These are phyloP conservation scores for Fraxinus sp. DNA, from an alignment of 305 asterid species.

Conservation along the genomic window DNA sequence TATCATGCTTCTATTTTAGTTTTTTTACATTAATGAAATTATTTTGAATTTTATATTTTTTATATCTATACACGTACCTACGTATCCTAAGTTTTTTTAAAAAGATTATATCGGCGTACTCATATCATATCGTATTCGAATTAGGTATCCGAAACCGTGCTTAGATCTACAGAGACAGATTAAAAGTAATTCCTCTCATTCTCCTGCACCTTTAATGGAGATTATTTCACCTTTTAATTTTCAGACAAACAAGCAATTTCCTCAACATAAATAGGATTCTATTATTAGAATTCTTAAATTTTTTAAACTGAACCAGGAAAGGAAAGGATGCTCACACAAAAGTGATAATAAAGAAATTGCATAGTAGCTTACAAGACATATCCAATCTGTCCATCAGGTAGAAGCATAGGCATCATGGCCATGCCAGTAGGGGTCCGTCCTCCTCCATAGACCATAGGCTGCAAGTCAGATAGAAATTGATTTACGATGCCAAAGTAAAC, in stretches of 20 bases:
- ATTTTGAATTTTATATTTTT: no score
- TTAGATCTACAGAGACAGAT: neutral
- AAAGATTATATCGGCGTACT: neutral
- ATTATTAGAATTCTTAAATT: neutral
- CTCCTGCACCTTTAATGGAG: neutral
- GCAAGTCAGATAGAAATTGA: neutral
- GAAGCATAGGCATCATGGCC: slow-evolving; percentile 60
- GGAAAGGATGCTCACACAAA: neutral
- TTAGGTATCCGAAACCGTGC: neutral
- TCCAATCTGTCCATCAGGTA: slow-evolving; percentile 61
- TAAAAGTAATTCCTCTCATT: neutral
- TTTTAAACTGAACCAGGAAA: neutral
- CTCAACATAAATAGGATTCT: neutral
- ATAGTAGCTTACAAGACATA: slow-evolving; percentile 49
- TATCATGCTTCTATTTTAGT: neutral
- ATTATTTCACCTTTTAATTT: neutral
- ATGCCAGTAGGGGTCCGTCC: slow-evolving; percentile 40
- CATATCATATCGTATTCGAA: neutral
- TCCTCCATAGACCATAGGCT: slow-evolving; percentile 45
- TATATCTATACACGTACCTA: neutral
- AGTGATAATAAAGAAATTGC: neutral
- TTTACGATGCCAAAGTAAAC: neutral
- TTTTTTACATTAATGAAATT: neutral
- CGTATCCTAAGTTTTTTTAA: no score
- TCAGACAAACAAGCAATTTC: neutral